Evolutionary conservation across 495 filamentous ascomycete genomes (phyloP).

Genomic region (Hypoxylon crocopeplum): DNA sequence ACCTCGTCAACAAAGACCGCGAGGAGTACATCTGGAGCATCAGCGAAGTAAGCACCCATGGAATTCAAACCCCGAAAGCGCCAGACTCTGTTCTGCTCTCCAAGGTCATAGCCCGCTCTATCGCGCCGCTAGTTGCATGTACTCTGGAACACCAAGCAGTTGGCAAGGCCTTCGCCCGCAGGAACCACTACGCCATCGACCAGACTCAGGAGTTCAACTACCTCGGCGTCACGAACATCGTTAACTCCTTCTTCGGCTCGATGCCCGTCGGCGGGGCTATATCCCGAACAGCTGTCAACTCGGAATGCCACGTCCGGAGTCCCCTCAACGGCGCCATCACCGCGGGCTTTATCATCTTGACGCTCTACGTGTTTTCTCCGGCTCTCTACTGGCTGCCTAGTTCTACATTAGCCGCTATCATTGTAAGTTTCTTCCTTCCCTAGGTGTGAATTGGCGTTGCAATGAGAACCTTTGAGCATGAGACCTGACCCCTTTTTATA

Average conservation of each 20-base stretch:
- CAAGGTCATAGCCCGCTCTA: conserved; percentile 46
- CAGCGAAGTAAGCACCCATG: conserved; percentile 51
- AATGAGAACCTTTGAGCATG: background rate
- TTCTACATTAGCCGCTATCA: conserved; percentile 54
- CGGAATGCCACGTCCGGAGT: conserved; percentile 49
- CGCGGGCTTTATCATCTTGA: conserved; percentile 54
- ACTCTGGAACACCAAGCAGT: conserved; percentile 59
- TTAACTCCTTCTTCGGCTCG: conserved; percentile 57
- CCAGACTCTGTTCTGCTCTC: conserved; percentile 44
- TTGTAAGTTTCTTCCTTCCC: conserved; percentile 31
- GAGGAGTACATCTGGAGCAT: conserved; percentile 48
- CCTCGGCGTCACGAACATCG: conserved; percentile 55
- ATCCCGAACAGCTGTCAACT: conserved; percentile 60
- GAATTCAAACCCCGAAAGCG: conserved; percentile 49
- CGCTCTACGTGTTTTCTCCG: conserved; percentile 55
- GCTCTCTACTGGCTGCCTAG: conserved; percentile 61
- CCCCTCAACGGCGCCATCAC: conserved; percentile 56
- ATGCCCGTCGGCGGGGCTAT: conserved; percentile 59
- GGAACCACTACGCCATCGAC: conserved; percentile 56
- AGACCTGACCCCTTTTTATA: background rate
- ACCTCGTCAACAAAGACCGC: conserved; percentile 53
- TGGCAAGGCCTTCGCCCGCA: conserved; percentile 53
- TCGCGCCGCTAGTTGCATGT: conserved; percentile 54
- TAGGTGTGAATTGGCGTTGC: background rate
- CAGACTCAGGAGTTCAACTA: conserved; percentile 57